phyloP scores from a whole-genome alignment of 306 rosid genomes.

The Senna siamea region DNA sequence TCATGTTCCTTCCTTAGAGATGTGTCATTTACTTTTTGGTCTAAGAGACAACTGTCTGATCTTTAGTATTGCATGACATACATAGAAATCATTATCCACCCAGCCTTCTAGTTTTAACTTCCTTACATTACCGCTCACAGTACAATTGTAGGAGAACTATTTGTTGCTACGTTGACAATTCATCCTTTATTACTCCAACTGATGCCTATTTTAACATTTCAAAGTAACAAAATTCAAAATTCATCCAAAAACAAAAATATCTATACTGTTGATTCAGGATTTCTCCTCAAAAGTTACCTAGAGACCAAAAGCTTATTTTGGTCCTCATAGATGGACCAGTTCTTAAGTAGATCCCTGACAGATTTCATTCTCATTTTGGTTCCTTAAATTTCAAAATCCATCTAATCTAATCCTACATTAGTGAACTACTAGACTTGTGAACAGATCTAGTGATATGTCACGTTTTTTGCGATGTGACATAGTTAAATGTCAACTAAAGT shows the following conservation, averaged over 20 bases:
- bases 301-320: too few relatives aligned
- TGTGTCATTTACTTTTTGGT: not conserved
- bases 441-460: not conserved
- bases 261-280: not conserved
- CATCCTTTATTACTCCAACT: not conserved
- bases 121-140: not conserved
- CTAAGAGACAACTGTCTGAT: not conserved
- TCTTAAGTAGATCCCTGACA: not conserved
- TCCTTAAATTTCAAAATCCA: not conserved
- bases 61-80: not conserved
- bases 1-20: conserved; percentile 18
- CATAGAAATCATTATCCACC: not conserved
- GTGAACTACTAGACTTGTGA: not conserved
- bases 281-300: not conserved
- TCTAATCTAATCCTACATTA: not conserved
- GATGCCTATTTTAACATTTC: not conserved
- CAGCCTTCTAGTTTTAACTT: not conserved
- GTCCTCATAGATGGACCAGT: not conserved
- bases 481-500: not conserved
- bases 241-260: not conserved
- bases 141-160: not conserved
- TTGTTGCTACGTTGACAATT: not conserved
- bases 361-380: not conserved
- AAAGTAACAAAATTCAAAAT: not conserved
- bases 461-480: not conserved